Percentiles rank a stretch among this genome's conserved stretches.
Evolutionary conservation across 2,329 filamentous ascomycete genomes (phyloP).

Genomic region (Pseudogymnoascus sp.): DNA sequence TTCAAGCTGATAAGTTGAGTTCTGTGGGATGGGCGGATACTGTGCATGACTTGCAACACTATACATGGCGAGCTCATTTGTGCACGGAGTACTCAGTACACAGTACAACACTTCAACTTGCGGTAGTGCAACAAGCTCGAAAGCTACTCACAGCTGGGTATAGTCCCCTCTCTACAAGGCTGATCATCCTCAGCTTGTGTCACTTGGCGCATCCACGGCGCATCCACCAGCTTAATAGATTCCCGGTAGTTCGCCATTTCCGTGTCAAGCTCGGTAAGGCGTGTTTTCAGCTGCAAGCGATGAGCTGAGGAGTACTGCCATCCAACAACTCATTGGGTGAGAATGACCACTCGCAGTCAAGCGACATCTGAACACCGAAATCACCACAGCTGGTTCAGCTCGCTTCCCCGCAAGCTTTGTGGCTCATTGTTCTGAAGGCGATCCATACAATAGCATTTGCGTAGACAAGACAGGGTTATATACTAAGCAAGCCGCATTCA

Average conservation of each 20-base stretch:
- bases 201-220: background rate
- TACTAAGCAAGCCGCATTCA: background rate
- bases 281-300: background rate
- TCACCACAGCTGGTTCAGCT: background rate
- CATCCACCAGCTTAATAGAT: slow-evolving; percentile 3
- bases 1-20: background rate
- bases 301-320: slow-evolving; percentile 1
- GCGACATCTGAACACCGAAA: background rate
- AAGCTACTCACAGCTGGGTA: background rate
- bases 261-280: background rate
- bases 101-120: background rate
- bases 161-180: slow-evolving; percentile 5
- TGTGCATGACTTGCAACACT: no score
- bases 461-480: background rate
- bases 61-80: background rate
- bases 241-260: slow-evolving; percentile 2
- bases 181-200: slow-evolving; percentile 3
- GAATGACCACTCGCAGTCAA: background rate
- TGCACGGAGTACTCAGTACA: background rate
- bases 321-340: slow-evolving; percentile 1
- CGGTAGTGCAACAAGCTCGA: background rate
- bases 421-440: background rate
- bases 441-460: background rate
- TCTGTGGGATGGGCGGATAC: background rate
- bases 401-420: background rate